These are phyloP conservation scores for Fusarium buxicola DNA, from an alignment of 2,329 filamentous ascomycete genomes.

Conservation along the genomic window DNA sequence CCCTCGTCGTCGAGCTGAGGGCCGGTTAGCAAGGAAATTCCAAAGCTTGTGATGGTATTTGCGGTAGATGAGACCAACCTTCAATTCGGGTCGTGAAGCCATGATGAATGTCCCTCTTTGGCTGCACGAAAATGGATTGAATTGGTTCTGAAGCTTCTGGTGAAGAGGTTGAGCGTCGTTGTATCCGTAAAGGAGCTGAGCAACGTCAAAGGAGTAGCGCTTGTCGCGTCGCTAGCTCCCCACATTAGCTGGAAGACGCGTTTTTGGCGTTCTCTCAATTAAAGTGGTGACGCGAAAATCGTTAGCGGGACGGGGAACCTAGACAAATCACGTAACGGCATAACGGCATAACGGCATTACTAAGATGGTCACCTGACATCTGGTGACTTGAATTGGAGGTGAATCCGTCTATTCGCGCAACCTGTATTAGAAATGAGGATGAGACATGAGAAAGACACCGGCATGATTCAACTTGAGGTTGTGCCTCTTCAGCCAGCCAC, in stretches of 20 bases:
- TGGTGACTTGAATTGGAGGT: background rate
- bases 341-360: background rate
- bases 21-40: slow-evolving; percentile 11
- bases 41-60: no score
- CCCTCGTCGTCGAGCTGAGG: slow-evolving; percentile 91
- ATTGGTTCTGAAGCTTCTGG: slow-evolving; percentile 12
- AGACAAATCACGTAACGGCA: background rate
- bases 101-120: slow-evolving; percentile 59
- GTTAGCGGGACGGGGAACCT: no score
- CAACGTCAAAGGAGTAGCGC: slow-evolving; percentile 25
- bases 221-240: slow-evolving; percentile 40
- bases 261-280: slow-evolving; percentile 42
- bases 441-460: background rate
- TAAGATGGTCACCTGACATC: slow-evolving; percentile 2
- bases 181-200: slow-evolving; percentile 18
- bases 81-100: slow-evolving; percentile 78
- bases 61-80: slow-evolving; percentile 58
- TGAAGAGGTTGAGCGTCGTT: slow-evolving; percentile 13
- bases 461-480: background rate
- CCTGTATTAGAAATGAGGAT: background rate
- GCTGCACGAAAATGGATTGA: slow-evolving; percentile 8
- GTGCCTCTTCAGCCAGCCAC: slow-evolving; percentile 30
- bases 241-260: slow-evolving; percentile 45
- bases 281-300: slow-evolving; percentile 42
- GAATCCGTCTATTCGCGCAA: background rate